Base-by-base conservation (phyloP, 2,329 filamentous ascomycete species). In the Ophiostoma montium region DNA sequence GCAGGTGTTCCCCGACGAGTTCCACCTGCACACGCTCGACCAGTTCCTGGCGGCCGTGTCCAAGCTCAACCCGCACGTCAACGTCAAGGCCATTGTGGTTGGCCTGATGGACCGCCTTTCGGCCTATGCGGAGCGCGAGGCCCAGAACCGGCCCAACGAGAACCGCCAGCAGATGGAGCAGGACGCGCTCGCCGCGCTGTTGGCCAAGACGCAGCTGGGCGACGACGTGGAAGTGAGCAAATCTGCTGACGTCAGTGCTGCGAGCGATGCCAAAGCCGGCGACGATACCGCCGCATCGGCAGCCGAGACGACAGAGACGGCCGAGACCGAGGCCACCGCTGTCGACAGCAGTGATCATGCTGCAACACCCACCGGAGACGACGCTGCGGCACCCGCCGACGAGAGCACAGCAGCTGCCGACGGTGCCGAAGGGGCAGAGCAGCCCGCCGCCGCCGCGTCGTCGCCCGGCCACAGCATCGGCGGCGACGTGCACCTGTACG, bases 1-100 rank as follows among this genome's bases (percentile, higher is more conserved):
- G 5, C 94, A 98, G 65, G 92, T 96, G 47, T 98, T 98, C 70
- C 92, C 92, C 1, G 92, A 98, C 66, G 92, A 98, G 62, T 98
- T 90, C 63, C 94, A 98, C 65, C 78, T 98, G 19, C 89, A 98
- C 62, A 98, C 92, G 0, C 77, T 98, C 31, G 92, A 96, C 61
- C 84, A 95, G 62, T 86, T 98, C 63, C 78, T 98, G 32, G 92
- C 84, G 9, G 92, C 92, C 7, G 94, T 95, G 32, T 87, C 90
- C 13, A 76, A 90, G 51, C 72, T 98, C 35, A 95, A 98, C 60
- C 92, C 90, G 0, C 86, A 96, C 60, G 92, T 98, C 59, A 95
- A 98, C 57, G 82, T 98, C 67, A 98, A 98, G 69, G 85, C 86
- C 43, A 98, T 98, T 51, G 90, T 98, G 10, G 95, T 96, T 61